Evolutionary conservation across 2,329 filamentous ascomycete genomes (phyloP), one percentile per base, ranked within the genome.

Genomic region (Stemphylium beticola): DNA sequence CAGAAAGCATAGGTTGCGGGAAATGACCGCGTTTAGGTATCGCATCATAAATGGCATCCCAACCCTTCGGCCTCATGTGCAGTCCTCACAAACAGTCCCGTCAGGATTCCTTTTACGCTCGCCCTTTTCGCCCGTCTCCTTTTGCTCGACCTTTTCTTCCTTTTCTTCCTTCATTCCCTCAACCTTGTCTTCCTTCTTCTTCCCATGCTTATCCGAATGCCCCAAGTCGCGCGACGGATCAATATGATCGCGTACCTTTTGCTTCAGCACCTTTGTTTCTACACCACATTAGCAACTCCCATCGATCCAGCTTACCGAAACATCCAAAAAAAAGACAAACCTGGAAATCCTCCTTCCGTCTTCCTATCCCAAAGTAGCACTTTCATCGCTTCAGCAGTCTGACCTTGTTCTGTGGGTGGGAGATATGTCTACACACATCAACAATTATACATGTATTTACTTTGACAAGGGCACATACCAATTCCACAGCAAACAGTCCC

Each of bases 241-340:
- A 64, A 97, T 87, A 46, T 91, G 82, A 77, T 97, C 91, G 53
- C 93, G 82, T 4, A 97, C 86, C 14, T 88, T 83, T 55, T 92
- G 87, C 78, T 98, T 97, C 38, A 97, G 82, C 64, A 93, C 88
- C 77, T 97, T 96, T 2, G 91, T 92, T 78, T 97, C 92, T 78
- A 55, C 26, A 12, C 11, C 22, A 17, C 20, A 36, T 54, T 22
- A 62, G 46, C 32, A 14, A 17, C n/a, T n/a, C 17, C 18, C 34
- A 18, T 17, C 20, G n/a, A 7, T 5, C 7, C 3, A 14, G 22
- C 10, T 11, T 14, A 9, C 5, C 11, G 9, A 11, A 29, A 18
- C 29, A 24, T 4, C n/a, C n/a, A n/a, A n/a, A n/a, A 22, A 20
- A 18, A n/a, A 37, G 17, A n/a, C 31, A 1, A 42, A 32, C 85